phyloP scores from a whole-genome alignment of 192 early-diverging fungal species.

The Entomortierella parvispora region DNA sequence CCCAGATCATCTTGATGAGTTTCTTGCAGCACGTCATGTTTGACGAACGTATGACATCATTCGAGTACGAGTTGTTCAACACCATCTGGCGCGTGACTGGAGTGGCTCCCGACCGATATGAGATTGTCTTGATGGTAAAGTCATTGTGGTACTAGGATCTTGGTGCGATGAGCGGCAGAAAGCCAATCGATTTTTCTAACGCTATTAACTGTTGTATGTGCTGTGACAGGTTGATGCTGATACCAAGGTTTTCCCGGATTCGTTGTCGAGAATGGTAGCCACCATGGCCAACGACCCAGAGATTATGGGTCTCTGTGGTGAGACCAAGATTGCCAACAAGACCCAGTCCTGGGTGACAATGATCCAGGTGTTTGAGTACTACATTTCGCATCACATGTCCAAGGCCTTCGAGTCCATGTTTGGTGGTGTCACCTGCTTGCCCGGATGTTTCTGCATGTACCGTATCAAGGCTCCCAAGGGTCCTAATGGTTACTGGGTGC shows the following conservation, averaged over 20 bases:
- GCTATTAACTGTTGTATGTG: conserved; percentile 1
- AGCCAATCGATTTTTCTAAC: too few species aligned
- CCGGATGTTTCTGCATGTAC: conserved; percentile 97
- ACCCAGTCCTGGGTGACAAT: conserved; percentile 84
- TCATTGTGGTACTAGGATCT: neutral
- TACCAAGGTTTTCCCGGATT: conserved; percentile 82
- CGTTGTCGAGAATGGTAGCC: conserved; percentile 79
- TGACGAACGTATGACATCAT: conserved; percentile 90
- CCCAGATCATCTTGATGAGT: conserved; percentile 92
- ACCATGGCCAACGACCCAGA: conserved; percentile 85
- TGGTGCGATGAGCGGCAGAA: too few species aligned
- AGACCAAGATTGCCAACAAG: conserved; percentile 96
- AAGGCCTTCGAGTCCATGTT: conserved; percentile 95
- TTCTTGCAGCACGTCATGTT: conserved; percentile 82
- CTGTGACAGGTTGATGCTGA: conserved; percentile 83
- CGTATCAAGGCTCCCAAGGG: conserved; percentile 87
- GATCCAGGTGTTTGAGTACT: conserved; percentile 99
- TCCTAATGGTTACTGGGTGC: conserved; percentile 70
- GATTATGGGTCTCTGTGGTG: conserved; percentile 96
- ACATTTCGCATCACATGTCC: conserved; percentile 91
- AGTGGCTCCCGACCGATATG: conserved; percentile 83
- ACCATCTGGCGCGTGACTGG: conserved; percentile 80
- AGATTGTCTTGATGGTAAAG: conserved; percentile 73
- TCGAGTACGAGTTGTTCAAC: conserved; percentile 92
- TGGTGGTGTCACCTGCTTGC: conserved; percentile 94